These are phyloP conservation scores for Acacia melanoxylon DNA, from an alignment of 306 rosid species.

Conservation along the genomic window DNA sequence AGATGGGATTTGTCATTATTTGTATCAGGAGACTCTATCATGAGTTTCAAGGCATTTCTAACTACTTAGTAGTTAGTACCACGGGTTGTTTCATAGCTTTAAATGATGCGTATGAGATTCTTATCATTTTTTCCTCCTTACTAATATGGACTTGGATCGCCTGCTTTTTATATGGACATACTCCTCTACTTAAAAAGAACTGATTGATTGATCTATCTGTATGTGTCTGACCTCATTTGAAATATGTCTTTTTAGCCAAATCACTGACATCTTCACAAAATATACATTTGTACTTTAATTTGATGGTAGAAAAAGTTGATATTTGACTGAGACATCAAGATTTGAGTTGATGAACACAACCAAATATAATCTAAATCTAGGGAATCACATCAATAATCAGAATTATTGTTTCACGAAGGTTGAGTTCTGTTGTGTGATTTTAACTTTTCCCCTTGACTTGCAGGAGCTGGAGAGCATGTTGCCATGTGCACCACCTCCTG, in stretches of 20 bases:
- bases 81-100: neutral
- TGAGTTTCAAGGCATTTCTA: neutral
- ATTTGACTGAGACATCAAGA: neutral
- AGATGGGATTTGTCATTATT: neutral
- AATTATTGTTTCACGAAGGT: neutral
- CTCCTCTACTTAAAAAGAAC: neutral
- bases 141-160: neutral
- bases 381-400: neutral
- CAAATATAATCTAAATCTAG: neutral
- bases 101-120: neutral
- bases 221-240: neutral
- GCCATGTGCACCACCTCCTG: slow-evolving; percentile 65
- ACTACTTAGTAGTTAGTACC: neutral
- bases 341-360: neutral
- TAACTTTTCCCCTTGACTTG: slow-evolving; percentile 24
- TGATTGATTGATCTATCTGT: neutral
- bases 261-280: neutral
- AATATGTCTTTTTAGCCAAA: neutral
- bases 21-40: neutral
- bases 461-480: slow-evolving; percentile 86
- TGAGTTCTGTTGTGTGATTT: neutral
- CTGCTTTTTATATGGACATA: neutral
- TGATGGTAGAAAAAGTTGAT: neutral
- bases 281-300: neutral
- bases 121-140: neutral